A percentile compares a stretch with the other conserved stretches of the same genome.
Conservation (phyloP, 148 eudicot species). For the Spergularia marina region DNA sequence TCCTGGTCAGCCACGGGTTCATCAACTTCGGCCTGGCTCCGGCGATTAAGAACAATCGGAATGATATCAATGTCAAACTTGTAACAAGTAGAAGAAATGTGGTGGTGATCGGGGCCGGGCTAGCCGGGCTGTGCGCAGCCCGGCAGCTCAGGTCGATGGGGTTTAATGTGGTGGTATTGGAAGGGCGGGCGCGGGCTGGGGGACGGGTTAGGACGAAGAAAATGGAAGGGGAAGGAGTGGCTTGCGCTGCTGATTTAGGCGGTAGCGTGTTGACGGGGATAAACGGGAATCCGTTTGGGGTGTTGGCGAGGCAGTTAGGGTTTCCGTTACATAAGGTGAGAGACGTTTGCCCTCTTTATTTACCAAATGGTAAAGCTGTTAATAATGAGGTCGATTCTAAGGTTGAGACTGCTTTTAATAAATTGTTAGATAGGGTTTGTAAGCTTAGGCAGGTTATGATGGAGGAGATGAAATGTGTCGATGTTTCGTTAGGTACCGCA, state of each 20-base stretch:
- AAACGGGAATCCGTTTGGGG: conserved; percentile 92
- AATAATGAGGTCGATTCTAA: conserved; percentile 67
- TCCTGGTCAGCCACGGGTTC: conserved; percentile 69
- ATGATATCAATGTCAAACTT: background rate
- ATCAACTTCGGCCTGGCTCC: conserved; percentile 82
- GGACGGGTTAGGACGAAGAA: conserved; percentile 74
- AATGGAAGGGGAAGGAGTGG: conserved; percentile 44
- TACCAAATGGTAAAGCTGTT: conserved; percentile 78
- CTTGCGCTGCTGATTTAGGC: conserved; percentile 86
- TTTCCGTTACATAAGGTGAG: conserved; percentile 93
- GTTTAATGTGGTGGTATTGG: conserved; percentile 74
- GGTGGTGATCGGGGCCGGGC: conserved; percentile 71
- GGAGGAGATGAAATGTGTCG: conserved; percentile 74
- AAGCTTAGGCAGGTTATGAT: conserved; percentile 89
- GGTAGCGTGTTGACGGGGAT: conserved; percentile 95
- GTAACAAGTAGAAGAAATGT: conserved; percentile 32
- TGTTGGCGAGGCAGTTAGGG: conserved; percentile 79
- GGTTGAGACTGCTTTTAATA: conserved; percentile 76
- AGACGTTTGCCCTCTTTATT: conserved; percentile 85
- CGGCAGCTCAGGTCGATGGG: conserved; percentile 74
- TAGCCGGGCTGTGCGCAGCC: conserved; percentile 76
- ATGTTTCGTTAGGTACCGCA: conserved; percentile 78
- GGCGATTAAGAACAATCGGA: conserved; percentile 28
- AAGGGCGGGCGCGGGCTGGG: conserved; percentile 73
- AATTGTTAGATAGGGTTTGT: conserved; percentile 92